Base-by-base conservation (phyloP, 139 green algal species). In the Coelastrella sp. region DNA sequence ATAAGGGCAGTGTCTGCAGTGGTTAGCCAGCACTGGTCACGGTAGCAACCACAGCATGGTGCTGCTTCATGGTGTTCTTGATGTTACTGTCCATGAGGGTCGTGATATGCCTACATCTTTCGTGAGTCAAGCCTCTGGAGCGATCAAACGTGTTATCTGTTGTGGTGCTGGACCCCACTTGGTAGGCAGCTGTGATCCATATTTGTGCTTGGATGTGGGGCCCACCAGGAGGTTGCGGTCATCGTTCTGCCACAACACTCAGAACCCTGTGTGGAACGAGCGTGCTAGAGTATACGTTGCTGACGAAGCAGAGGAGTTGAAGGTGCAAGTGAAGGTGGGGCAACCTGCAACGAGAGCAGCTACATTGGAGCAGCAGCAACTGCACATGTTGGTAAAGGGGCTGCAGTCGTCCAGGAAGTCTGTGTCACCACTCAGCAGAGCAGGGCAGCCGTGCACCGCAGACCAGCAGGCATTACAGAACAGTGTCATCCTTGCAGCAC, bases 41-140 rank as follows among this genome's bases (percentile, higher is more conserved):
- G n/a, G n/a, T n/a, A n/a, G n/a, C n/a, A n/a, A n/a, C 45, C 11
- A 13, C 45, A 57, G 15, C 19, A 85, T 85, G 79, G 50, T 73
- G 80, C 68, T 86, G 35, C 51, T 86, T 23, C 80, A 86, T 27
- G 80, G 80, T 37, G 8, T 72, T 4, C 66, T 86, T 5, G 50
- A 86, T 50, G 80, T 86, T 2, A 30, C n/a, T 19, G 30, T 86
- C 2, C 34, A 64, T 34, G 38, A 80, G 51, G 80, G 37, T 5
- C 35, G 53, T 5, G 7, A 86, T 67, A 40, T 86, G 50, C 67
- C 80, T 11, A 5, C n/a, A 17, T 60, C 79, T 6, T 38, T 69
- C 3, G 3, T n/a, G 27, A 85, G 21, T 21, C 34, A 73, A 40
- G 80, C 66, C 11, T n/a, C 25, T 43, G 68, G 66, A 34, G 17